phyloP scores from a whole-genome alignment of 1,284 basidiomycete genomes.

The Fomitiporia mediterranea region DNA sequence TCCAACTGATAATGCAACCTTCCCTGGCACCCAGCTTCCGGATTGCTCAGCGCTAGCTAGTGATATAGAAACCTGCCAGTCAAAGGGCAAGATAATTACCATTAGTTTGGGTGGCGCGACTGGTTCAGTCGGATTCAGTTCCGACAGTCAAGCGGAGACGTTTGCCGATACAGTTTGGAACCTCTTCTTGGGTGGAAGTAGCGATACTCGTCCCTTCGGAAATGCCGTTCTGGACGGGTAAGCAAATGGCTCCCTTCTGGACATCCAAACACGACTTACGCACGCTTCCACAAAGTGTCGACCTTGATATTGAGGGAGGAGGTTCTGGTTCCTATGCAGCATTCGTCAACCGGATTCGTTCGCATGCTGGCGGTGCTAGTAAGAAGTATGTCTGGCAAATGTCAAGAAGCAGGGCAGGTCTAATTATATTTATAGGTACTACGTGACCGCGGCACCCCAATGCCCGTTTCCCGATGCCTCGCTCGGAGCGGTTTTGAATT shows the following conservation, averaged over 20 bases:
- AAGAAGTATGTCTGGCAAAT: conserved; percentile 41
- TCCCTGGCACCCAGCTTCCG: conserved; percentile 51
- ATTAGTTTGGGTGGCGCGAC: conserved; percentile 46
- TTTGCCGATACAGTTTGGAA: conserved; percentile 64
- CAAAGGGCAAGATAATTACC: conserved; percentile 58
- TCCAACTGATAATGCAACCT: conserved; percentile 47
- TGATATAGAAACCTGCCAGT: conserved; percentile 55
- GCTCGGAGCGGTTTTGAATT: conserved; percentile 47
- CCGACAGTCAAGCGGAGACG: conserved; percentile 45
- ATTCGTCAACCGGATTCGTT: conserved; percentile 55
- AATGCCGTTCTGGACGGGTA: conserved; percentile 60
- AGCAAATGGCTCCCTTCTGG: conserved; percentile 20
- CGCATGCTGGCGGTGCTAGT: conserved; percentile 43
- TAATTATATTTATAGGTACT: conserved; percentile 39
- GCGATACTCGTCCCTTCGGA: conserved; percentile 57
- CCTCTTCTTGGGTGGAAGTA: conserved; percentile 54
- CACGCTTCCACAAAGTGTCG: conserved; percentile 44
- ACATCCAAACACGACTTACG: not conserved
- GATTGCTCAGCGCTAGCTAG: conserved; percentile 49
- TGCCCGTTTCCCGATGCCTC: conserved; percentile 52
- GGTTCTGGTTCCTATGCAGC: conserved; percentile 49
- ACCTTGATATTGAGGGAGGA: conserved; percentile 64
- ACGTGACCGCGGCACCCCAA: conserved; percentile 53
- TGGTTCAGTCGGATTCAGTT: conserved; percentile 50
- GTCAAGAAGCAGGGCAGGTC: not conserved